Evolutionary conservation across 441 rosid genomes (phyloP), one percentile per base, ranked within the genome.

Genomic region (Gossypium trilobum): DNA sequence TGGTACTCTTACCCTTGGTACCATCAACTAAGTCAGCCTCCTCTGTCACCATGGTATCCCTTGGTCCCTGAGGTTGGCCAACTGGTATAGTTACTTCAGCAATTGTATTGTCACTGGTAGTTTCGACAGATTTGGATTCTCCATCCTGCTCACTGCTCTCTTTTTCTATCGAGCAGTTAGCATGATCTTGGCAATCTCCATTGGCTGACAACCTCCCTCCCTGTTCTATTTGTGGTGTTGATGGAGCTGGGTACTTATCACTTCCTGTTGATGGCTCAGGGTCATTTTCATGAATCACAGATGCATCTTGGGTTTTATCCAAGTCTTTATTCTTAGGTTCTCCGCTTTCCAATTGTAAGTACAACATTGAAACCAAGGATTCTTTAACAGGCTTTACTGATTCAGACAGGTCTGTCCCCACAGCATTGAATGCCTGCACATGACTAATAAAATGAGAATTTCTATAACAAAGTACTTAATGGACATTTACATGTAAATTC

Each of bases 101-200:
- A 74, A 66, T 70, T 56, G 77, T 68, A 62, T 79, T 77, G 72
- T 65, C 76, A 70, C 82, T 78, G 61, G 97, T 88, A 77, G 88
- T 91, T 87, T 95, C 99, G 83, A 87, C 93, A 11, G 84, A 95
- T 91, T 92, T 88, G 54, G 92, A 92, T 78, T 90, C 99, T 20
- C 84, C 91, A 69, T 88, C 94, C 58, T 77, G 86, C 73, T 81
- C 89, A 27, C 78, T 87, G n/a, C 76, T 78, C 66, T 90, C 91
- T 67, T 86, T 88, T 70, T 89, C 95, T 31, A 77, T 78, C 1
- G 82, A 87, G 77, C 79, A 83, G 75, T 84, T 84, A 13, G 81
- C 77, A 68, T 87, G 87, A 33, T 91, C 96, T 68, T 86, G 93
- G 80, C 88, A 84, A 79, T 89, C 91, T 23, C 83, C 89, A 70